Base-by-base conservation (phyloP, 2,329 filamentous ascomycete genomes). In the Aureobasidium pullulans region DNA sequence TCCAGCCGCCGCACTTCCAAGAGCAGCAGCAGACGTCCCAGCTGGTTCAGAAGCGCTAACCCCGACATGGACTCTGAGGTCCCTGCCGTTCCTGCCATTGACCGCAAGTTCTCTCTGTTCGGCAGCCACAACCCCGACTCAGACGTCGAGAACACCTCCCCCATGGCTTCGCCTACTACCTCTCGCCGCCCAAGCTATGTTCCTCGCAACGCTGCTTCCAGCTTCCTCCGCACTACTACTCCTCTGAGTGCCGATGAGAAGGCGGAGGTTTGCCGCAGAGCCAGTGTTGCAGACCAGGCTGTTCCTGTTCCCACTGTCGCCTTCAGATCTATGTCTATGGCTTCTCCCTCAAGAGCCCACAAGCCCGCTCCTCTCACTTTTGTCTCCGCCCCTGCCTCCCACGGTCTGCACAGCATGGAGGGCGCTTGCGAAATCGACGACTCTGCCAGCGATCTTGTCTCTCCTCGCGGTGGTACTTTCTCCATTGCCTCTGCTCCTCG, bases 211-310 rank as follows among this genome's bases (percentile, higher is more conserved):
- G 59, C 59, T 31, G 59, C 59, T 29, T 44, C 42, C 19, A 44
- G 36, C 23, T 61, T 61, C 53, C 53, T 61, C 13, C 43, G 44
- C 16, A 61, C 59, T 19, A 61, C 59, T 23, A 61, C 59, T 44
- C 59, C 59, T 46, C 32, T 52, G 40, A 52, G 37, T 29, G 8
- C 48, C n/a, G 37, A 60, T 9, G 57, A 60, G 47, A 52, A 53
- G 40, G 40, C 39, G 10, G 57, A 60, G 32, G 57, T 60, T 15
- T 34, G 19, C 47, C 57, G 57, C 34, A 52, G 48, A 40, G 11
- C 23, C 6, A 53, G 48, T 23, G 34, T 53, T 6, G 48, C 57
- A 3, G 54, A 57, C 4, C 43, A 47, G 34, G 32, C 29, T 19
- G 6, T 44, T n/a, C 53, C 54, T 36, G 32, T 15, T 32, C 7